A percentile compares a stretch with the other conserved stretches of the same genome.
phyloP scores from a whole-genome alignment of 2,329 filamentous ascomycete species.

The Cryphonectria japonica region DNA sequence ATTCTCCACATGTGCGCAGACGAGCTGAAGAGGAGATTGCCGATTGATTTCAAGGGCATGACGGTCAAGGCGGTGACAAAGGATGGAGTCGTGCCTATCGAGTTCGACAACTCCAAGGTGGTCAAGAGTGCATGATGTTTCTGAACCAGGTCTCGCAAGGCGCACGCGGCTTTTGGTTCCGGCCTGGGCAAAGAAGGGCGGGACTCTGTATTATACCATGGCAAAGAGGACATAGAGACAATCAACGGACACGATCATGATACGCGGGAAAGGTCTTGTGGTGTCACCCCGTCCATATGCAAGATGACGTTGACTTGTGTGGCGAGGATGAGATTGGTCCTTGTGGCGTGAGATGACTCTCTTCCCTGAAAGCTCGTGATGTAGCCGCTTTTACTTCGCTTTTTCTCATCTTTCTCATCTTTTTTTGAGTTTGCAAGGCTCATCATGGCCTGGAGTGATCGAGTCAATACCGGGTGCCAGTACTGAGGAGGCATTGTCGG shows the following conservation, averaged over 20 bases:
- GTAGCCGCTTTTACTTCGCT: neutral
- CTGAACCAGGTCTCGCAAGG: constrained; percentile 33
- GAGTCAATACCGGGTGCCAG: constrained; percentile 3
- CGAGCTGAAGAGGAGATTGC: constrained; percentile 94
- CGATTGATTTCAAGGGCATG: constrained; percentile 99
- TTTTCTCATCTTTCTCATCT: neutral
- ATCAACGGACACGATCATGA: constrained; percentile 26
- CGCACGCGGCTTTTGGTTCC: constrained; percentile 17
- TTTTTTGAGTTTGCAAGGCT: constrained; percentile 2
- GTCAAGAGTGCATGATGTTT: constrained; percentile 68
- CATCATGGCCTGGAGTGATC: neutral
- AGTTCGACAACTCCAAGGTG: constrained; percentile 81
- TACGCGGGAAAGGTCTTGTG: neutral
- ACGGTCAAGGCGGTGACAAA: constrained; percentile 92
- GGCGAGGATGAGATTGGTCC: constrained; percentile 13
- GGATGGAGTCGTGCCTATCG: constrained; percentile 84
- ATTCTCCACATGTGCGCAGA: constrained; percentile 93
- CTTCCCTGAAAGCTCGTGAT: neutral
- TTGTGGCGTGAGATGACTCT: neutral
- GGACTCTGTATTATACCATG: constrained; percentile 36
- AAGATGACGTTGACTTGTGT: constrained; percentile 26
- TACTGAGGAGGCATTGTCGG: neutral
- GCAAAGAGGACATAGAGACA: constrained; percentile 25
- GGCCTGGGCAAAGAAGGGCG: constrained; percentile 12
- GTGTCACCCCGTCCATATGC: neutral